phyloP scores from a whole-genome alignment of 2,329 filamentous ascomycete genomes.

The Lachnellula suecica region DNA sequence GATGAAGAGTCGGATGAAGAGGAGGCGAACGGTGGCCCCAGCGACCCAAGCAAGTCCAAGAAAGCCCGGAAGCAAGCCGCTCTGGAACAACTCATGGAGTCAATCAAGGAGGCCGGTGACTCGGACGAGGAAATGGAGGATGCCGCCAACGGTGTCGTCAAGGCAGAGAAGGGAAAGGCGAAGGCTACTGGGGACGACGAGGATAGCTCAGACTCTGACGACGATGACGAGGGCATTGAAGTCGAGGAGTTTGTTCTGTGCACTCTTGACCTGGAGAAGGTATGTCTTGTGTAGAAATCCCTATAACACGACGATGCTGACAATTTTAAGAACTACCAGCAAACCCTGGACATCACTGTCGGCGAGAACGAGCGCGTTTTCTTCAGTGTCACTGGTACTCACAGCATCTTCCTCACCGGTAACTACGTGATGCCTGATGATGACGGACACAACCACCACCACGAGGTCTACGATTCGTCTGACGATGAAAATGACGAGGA shows the following conservation, averaged over 20 bases:
- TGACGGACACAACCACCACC: slow-evolving; percentile 50
- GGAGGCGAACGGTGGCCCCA: slow-evolving; percentile 84
- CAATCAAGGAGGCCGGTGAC: slow-evolving; percentile 54
- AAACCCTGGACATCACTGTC: slow-evolving; percentile 90
- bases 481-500: slow-evolving; percentile 66
- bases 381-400: slow-evolving; percentile 88
- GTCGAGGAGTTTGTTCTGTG: slow-evolving; percentile 92
- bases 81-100: slow-evolving; percentile 74
- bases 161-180: slow-evolving; percentile 69
- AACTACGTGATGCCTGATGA: slow-evolving; percentile 84
- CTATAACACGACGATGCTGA: slow-evolving; percentile 26
- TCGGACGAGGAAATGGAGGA: slow-evolving; percentile 74
- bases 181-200: slow-evolving; percentile 59
- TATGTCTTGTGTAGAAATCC: slow-evolving; percentile 44
- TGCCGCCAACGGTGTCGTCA: slow-evolving; percentile 60
- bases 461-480: slow-evolving; percentile 62
- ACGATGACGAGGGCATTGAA: slow-evolving; percentile 62
- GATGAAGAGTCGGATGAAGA: slow-evolving; percentile 61
- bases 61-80: slow-evolving; percentile 79
- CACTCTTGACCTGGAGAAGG: slow-evolving; percentile 90
- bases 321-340: slow-evolving; percentile 77
- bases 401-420: slow-evolving; percentile 88
- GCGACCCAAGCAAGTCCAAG: slow-evolving; percentile 86
- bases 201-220: slow-evolving; percentile 43
- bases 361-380: slow-evolving; percentile 85